Evolutionary conservation across 73 alveolate species (phyloP).

Genomic region (Paramecium octaurelia): DNA sequence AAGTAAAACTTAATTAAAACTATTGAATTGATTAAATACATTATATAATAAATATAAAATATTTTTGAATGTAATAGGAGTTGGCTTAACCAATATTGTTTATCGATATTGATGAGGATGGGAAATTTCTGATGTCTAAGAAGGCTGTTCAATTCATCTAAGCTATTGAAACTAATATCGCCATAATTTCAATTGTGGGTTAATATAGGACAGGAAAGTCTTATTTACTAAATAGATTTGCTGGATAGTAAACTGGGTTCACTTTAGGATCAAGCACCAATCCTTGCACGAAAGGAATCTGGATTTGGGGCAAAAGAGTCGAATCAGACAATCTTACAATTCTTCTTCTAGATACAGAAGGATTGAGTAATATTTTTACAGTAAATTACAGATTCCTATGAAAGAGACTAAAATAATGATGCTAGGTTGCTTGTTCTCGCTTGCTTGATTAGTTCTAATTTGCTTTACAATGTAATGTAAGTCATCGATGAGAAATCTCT

Average conservation of each 20-base stretch:
- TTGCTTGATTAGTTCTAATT: slow-evolving; percentile 81
- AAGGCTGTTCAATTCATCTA: slow-evolving; percentile 8
- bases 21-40: no score
- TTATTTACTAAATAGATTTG: slow-evolving; percentile 74
- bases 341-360: slow-evolving; percentile 88
- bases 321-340: slow-evolving; percentile 82
- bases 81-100: background rate
- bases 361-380: slow-evolving; percentile 89
- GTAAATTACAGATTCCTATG: slow-evolving; percentile 80
- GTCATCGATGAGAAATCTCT: slow-evolving; percentile 96
- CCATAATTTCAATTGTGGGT: slow-evolving; percentile 91
- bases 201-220: slow-evolving; percentile 92
- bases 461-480: slow-evolving; percentile 94
- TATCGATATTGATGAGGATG: slow-evolving; percentile 35
- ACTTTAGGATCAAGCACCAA: slow-evolving; percentile 24
- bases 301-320: slow-evolving; percentile 98
- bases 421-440: slow-evolving; percentile 90
- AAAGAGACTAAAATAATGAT: slow-evolving; percentile 90
- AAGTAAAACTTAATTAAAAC: no score
- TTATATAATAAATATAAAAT: background rate
- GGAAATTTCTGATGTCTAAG: slow-evolving; percentile 14
- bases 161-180: slow-evolving; percentile 66
- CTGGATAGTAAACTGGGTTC: slow-evolving; percentile 43
- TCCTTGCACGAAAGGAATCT: slow-evolving; percentile 97
- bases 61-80: background rate